These are phyloP conservation scores for Platanus orientalis DNA, from an alignment of 164 flowering plant species.

Conservation along the genomic window DNA sequence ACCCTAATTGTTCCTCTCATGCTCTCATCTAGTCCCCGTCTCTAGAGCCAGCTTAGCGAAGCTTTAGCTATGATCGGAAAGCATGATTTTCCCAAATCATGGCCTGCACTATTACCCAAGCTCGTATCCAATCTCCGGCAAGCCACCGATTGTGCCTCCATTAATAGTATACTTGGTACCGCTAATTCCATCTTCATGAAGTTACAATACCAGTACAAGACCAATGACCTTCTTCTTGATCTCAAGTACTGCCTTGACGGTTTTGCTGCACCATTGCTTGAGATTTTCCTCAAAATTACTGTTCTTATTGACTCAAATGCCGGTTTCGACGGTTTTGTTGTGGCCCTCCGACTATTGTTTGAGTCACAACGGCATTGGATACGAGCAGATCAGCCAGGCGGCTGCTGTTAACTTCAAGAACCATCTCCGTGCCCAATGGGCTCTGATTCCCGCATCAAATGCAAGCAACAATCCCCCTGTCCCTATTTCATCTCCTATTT, in stretches of 20 bases:
- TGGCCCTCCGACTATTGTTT: constrained; percentile 37
- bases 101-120: constrained; percentile 79
- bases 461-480: constrained; percentile 5
- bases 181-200: constrained; percentile 83
- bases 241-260: constrained; percentile 79
- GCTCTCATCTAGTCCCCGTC: constrained; percentile 53
- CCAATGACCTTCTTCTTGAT: constrained; percentile 69
- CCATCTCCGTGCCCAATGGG: constrained; percentile 72
- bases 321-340: constrained; percentile 32
- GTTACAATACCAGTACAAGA: constrained; percentile 63
- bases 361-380: constrained; percentile 67
- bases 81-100: constrained; percentile 79
- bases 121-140: constrained; percentile 46
- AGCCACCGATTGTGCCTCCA: constrained; percentile 56
- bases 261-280: constrained; percentile 65
- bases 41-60: constrained; percentile 83
- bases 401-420: constrained; percentile 94
- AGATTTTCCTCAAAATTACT: constrained; percentile 59
- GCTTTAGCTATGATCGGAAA: constrained; percentile 71
- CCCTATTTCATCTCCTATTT: constrained; percentile 27
- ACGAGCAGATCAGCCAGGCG: constrained; percentile 76
- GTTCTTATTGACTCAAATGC: constrained; percentile 38
- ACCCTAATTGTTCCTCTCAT: constrained; percentile 67
- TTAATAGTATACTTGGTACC: constrained; percentile 78
- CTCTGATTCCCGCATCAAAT: constrained; percentile 19